Conservation (phyloP, 2,329 filamentous ascomycete species). For the Ophiostoma novo-ulmi region DNA sequence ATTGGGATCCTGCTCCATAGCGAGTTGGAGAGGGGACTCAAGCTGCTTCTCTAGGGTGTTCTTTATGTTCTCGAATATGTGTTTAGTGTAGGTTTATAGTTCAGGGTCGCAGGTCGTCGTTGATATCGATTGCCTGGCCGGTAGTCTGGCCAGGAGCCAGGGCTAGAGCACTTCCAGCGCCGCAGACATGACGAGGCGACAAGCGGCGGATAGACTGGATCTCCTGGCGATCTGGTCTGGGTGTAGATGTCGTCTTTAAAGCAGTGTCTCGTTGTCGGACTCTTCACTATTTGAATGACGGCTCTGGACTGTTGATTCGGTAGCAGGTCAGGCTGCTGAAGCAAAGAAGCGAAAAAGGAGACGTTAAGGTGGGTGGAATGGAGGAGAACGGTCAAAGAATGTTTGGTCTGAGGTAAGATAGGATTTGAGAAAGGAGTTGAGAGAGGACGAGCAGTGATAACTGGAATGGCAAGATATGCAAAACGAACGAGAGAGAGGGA, state of each 20-base stretch:
- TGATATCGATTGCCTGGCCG: constrained; percentile 18
- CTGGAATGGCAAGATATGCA: not conserved
- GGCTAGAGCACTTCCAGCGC: constrained; percentile 37
- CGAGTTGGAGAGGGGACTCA: not conserved
- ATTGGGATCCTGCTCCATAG: constrained; percentile 15
- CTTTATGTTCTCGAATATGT: not conserved
- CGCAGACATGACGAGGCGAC: constrained; percentile 37
- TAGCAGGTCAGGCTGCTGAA: not conserved
- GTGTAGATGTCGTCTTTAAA: not conserved
- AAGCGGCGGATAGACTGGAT: constrained; percentile 6
- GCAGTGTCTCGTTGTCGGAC: not conserved
- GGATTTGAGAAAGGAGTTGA: not conserved
- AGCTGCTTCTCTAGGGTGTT: not conserved
- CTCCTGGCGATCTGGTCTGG: not conserved
- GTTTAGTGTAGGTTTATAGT: not conserved
- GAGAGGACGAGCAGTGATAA: not conserved
- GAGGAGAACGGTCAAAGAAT: not conserved
- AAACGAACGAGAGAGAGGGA: not conserved
- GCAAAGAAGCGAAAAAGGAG: not conserved
- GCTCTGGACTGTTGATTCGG: not conserved
- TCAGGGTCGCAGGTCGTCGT: not conserved
- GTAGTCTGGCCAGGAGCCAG: constrained; percentile 38
- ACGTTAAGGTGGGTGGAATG: not conserved
- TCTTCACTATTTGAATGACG: not conserved
- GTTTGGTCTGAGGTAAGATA: not conserved